phyloP scores from a whole-genome alignment of 1,284 basidiomycete genomes.

The Hymenochaete sp. region DNA sequence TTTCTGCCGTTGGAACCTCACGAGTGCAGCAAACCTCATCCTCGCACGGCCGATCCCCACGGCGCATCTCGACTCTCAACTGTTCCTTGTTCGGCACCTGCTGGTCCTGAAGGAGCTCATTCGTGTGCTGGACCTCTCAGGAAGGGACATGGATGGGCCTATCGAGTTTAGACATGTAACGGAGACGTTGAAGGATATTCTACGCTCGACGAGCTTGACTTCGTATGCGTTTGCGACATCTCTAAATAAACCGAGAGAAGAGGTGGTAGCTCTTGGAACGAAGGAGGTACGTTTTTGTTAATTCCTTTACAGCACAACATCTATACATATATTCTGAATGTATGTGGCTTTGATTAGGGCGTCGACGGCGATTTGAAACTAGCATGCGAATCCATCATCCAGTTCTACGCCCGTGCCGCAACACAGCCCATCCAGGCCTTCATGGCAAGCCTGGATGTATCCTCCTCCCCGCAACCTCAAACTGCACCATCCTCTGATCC shows the following conservation, averaged over 20 bases:
- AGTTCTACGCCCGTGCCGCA: constrained; percentile 44
- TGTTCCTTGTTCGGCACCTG: constrained; percentile 87
- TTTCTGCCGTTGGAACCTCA: constrained; percentile 72
- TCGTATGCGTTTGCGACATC: constrained; percentile 59
- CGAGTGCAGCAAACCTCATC: constrained; percentile 60
- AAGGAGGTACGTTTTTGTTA: constrained; percentile 44
- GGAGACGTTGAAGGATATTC: constrained; percentile 69
- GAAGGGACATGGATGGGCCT: constrained; percentile 31
- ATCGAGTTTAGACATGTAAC: constrained; percentile 42
- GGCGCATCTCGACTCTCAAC: constrained; percentile 55
- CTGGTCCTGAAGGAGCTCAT: constrained; percentile 86
- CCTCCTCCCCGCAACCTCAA: constrained; percentile 17
- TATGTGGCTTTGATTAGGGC: constrained; percentile 38
- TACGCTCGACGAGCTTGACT: constrained; percentile 66
- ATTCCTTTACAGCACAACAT: not conserved
- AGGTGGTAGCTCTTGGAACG: constrained; percentile 50
- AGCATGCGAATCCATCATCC: constrained; percentile 77
- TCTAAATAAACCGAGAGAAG: constrained; percentile 49
- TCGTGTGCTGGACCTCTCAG: constrained; percentile 60
- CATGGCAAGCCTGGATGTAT: constrained; percentile 40
- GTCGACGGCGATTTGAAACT: constrained; percentile 78
- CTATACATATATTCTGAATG: not conserved
- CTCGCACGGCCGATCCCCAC: constrained; percentile 38
- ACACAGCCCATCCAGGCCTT: constrained; percentile 49
- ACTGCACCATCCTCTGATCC: constrained; percentile 19